Base-by-base conservation (phyloP, 2,329 filamentous ascomycete genomes). In the Karstenula rhodostoma region DNA sequence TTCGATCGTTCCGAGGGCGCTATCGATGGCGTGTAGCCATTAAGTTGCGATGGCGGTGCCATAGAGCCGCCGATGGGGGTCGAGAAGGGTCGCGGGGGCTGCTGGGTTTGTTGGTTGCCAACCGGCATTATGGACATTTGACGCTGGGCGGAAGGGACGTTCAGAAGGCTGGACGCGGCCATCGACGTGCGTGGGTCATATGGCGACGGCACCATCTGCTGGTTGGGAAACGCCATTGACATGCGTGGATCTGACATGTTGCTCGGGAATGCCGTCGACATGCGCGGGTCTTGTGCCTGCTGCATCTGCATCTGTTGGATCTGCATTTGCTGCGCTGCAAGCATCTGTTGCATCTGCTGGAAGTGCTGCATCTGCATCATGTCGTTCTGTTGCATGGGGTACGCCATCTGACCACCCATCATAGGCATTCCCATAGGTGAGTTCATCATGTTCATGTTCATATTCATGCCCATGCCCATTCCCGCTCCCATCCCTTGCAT, bases 341-440 rank as follows among this genome's bases (percentile, higher is more conserved):
- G 67, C 69, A 73, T 73, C 51, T 75, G 73, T 58, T 76, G 73
- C 67, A 74, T 74, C 43, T 75, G 70, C 58, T 73, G 90, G 90
- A 96, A 94, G 79, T 93, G 93, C 74, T 96, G 91, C 90, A 96
- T 94, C 76, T 96, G 93, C 89, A 95, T 93, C 74, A 94, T 94
- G 74, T 74, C 68, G 72, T 93, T 90, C 7, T 87, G 90, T 84
- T 95, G 90, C 44, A 94, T 84, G 69, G 94, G 91, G 50, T 69
- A 74, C 25, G 67, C 70, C 72, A 74, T 74, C 35, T 50, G 46
- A 32, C 57, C 57, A 68, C 70, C 69, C 72, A 73, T 74, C 68
- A 72, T 73, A 3, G 66, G 67, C 69, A 74, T 73, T 22, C 56
- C 58, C 57, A 48, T 58, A 15, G 58, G 51, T 1, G 58, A 59